A percentile compares a stretch with the other conserved stretches of the same genome.
phyloP scores from a whole-genome alignment of 1,284 basidiomycete genomes.

The Cutaneotrichosporon curvatum region DNA sequence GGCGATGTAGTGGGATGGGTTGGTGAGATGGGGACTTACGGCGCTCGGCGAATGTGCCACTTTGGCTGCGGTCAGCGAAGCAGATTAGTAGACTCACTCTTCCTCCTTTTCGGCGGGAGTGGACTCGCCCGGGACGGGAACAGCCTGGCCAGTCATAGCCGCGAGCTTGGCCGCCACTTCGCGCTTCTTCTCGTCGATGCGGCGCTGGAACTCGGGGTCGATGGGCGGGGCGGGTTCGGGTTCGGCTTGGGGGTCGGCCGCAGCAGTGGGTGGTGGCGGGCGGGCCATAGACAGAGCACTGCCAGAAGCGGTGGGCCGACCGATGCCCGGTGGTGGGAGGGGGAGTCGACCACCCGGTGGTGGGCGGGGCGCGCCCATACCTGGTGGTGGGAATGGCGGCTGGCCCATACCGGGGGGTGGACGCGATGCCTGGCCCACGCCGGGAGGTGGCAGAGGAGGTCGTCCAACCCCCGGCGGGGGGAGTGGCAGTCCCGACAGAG shows the following conservation, averaged over 20 bases:
- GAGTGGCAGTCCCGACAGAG: conserved; percentile 4
- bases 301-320: too few species aligned
- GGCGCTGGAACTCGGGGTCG: conserved; percentile 4
- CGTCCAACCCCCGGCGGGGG: conserved; percentile 10
- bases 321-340: too few species aligned
- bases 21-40: too few species aligned
- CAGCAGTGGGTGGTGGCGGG: conserved; percentile 6
- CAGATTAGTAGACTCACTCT: conserved; percentile 1
- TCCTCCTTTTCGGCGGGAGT: conserved; percentile 7
- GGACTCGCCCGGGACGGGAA: too few species aligned
- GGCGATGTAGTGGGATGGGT: too few species aligned
- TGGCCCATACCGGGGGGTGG: background rate
- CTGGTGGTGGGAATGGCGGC: background rate
- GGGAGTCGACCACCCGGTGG: background rate
- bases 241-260: background rate
- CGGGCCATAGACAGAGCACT: too few species aligned
- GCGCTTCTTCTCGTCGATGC: conserved; percentile 49
- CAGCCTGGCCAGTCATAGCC: too few species aligned
- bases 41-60: conserved; percentile 39
- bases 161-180: conserved; percentile 54
- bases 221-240: background rate
- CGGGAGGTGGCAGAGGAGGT: too few species aligned
- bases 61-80: conserved; percentile 11
- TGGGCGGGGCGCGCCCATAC: background rate
- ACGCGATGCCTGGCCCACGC: too few species aligned